Conservation (phyloP, 257 asterid genomes). For the Penstemon barbatus region DNA sequence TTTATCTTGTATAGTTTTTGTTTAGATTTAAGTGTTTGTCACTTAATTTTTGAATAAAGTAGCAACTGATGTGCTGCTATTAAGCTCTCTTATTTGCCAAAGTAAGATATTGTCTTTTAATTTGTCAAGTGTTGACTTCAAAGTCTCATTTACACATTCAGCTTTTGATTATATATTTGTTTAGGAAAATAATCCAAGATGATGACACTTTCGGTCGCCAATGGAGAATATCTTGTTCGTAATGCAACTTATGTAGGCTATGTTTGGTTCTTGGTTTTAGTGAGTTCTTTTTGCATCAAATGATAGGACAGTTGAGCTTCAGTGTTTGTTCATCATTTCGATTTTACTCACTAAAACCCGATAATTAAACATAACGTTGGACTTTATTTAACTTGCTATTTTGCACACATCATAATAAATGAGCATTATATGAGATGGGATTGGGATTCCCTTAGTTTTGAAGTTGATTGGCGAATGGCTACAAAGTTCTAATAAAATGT, state of each 20-base stretch:
- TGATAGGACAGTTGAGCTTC: too few species aligned
- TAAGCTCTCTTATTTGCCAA: neutral
- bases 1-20: neutral
- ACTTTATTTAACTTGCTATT: neutral
- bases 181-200: constrained; percentile 8
- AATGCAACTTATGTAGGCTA: neutral
- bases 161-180: neutral
- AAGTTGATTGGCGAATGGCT: constrained; percentile 16
- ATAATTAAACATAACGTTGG: too few species aligned
- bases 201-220: neutral
- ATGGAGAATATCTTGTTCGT: too few species aligned
- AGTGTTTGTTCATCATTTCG: too few species aligned
- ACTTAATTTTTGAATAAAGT: neutral
- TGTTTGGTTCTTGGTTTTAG: neutral
- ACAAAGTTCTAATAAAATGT: constrained; percentile 17
- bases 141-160: neutral
- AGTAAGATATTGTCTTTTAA: constrained; percentile 7
- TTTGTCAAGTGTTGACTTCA: neutral
- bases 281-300: neutral
- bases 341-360: too few species aligned
- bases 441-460: neutral
- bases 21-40: neutral
- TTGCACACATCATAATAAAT: neutral
- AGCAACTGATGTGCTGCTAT: neutral
- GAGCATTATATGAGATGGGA: neutral